Percentiles rank a stretch among this genome's conserved stretches.
phyloP scores from a whole-genome alignment of 352 stramenopile genomes.

The Pythium oligandrum region DNA sequence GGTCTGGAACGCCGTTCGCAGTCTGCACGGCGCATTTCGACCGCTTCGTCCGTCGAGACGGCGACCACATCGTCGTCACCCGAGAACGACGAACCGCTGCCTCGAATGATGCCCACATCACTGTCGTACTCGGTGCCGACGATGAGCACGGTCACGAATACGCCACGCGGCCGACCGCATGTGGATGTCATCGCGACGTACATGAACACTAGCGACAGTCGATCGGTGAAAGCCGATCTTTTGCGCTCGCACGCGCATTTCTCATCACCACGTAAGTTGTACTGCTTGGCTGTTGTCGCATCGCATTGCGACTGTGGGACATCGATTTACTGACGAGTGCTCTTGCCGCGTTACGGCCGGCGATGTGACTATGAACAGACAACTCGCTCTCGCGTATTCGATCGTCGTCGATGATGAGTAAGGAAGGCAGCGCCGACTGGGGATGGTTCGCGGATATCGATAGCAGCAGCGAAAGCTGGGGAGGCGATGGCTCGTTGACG shows the following conservation, averaged over 20 bases:
- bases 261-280: constrained; percentile 46
- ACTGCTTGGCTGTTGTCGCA: background rate
- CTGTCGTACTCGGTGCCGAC: constrained; percentile 74
- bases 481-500: constrained; percentile 58
- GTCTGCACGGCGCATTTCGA: constrained; percentile 38
- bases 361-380: constrained; percentile 6
- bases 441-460: constrained; percentile 88
- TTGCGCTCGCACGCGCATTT: constrained; percentile 73
- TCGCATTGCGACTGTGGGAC: too few species aligned
- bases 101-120: constrained; percentile 32
- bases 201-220: constrained; percentile 85
- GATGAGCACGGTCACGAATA: constrained; percentile 49
- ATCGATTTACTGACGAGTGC: background rate
- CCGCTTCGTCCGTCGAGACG: constrained; percentile 31
- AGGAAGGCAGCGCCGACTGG: constrained; percentile 81
- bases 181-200: constrained; percentile 88
- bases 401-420: constrained; percentile 65
- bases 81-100: constrained; percentile 25
- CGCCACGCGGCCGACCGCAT: constrained; percentile 55
- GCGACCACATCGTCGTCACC: constrained; percentile 27
- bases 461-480: constrained; percentile 80
- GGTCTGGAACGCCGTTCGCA: constrained; percentile 25
- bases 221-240: constrained; percentile 71
- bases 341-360: constrained; percentile 13
- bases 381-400: constrained; percentile 38